Base-by-base conservation (phyloP, 2,329 filamentous ascomycete species). In the Ophiostoma pallidulum region DNA sequence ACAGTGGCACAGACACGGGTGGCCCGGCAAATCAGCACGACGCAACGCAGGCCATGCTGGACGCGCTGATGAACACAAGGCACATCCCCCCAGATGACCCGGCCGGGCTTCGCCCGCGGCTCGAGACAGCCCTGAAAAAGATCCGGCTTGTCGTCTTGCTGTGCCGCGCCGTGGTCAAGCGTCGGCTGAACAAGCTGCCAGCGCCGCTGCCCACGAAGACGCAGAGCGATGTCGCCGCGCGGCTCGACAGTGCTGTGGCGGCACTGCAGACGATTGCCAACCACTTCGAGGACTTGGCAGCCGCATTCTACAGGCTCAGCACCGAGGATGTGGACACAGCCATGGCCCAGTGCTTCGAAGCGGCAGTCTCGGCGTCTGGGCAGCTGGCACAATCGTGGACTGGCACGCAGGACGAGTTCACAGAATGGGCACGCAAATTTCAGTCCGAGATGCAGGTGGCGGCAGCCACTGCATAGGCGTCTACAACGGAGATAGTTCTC, bases 351-450 rank as follows among this genome's bases (percentile, higher is more conserved):
- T 82, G 81, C 56, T 78, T 81, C 51, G 65, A 69, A 1, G 73
- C 79, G 43, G 80, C 83, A 0, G 74, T 75, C 54, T 67, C 64
- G 1, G 75, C 73, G 0, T 71, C 75, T 0, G 72, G 77, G 48
- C 59, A 82, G 41, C 63, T 86, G 12, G 67, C 68, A 42, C 66
- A 70, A 50, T 70, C 72, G 18, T 90, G 85, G 84, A 65, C 74
- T 3, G 81, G 74, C 0, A 64, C 74, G 40, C 71, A 76, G 16
- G 89, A 95, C 58, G 86, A 84, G 57, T 94, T 94, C 59, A 84
- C 81, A 0, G 70, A 75, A 14, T 94, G 89, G 89, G 78, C 74
- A n/a, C 70, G 67, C 10, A 75, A 72, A 52, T 80, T 78, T 53
- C 70, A 72, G 57, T 16, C 35, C 2, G 51, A 54, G 43, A 50